Conservation (phyloP, 2,329 filamentous ascomycete species). For the Teratosphaeria gauchensis region DNA sequence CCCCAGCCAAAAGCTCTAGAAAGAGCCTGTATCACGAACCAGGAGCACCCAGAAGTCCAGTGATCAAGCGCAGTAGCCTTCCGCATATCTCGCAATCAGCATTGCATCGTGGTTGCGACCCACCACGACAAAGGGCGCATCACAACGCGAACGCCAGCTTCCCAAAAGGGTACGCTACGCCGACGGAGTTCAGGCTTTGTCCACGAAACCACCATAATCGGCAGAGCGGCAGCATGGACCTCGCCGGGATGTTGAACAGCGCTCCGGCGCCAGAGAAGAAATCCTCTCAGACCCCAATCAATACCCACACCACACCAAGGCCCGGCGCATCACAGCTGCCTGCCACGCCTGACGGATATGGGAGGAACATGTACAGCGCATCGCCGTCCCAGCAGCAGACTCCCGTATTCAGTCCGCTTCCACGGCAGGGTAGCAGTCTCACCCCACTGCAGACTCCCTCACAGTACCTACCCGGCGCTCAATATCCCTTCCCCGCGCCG, state of each 20-base stretch:
- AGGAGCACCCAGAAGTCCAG: too few species aligned
- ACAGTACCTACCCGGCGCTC: background rate
- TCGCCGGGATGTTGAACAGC: slow-evolving; percentile 24
- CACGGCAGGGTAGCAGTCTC: slow-evolving; percentile 15
- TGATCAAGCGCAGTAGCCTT: background rate
- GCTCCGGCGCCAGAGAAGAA: slow-evolving; percentile 17
- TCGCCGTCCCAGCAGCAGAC: slow-evolving; percentile 17
- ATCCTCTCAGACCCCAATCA: slow-evolving; percentile 4
- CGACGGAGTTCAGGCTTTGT: background rate
- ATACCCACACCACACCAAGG: background rate
- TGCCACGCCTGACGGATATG: slow-evolving; percentile 4
- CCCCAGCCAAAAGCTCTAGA: background rate
- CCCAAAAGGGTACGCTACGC: background rate
- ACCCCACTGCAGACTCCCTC: slow-evolving; percentile 6
- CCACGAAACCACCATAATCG: background rate
- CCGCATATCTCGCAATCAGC: background rate
- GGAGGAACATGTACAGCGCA: slow-evolving; percentile 11
- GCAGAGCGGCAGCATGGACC: slow-evolving; percentile 19
- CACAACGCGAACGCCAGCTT: background rate
- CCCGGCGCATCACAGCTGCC: slow-evolving; percentile 7
- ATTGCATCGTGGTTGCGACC: background rate
- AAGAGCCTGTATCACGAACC: too few species aligned
- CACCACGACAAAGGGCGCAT: background rate
- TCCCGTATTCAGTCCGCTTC: slow-evolving; percentile 3
- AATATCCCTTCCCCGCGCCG: slow-evolving; percentile 38